phyloP scores from a whole-genome alignment of 2,329 filamentous ascomycete species.

The Reticulascus tulasneorum region DNA sequence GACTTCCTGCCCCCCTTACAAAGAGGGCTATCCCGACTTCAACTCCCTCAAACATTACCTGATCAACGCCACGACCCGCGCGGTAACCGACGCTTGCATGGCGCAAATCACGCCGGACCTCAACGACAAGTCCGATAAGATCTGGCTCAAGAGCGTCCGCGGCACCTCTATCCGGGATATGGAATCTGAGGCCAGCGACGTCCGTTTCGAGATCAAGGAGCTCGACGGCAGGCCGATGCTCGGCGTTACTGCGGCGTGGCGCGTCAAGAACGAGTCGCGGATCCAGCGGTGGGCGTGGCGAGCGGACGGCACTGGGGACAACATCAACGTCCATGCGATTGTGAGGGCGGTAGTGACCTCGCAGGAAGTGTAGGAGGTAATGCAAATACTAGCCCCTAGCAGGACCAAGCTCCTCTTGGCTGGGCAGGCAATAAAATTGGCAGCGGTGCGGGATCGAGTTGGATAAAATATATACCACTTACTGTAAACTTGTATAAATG shows the following conservation, averaged over 20 bases:
- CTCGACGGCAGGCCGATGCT: constrained; percentile 13
- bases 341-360: constrained; percentile 10
- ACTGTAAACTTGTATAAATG: too few species aligned
- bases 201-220: constrained; percentile 26
- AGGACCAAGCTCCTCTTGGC: too few species aligned
- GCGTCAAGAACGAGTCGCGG: constrained; percentile 10
- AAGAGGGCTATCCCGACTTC: constrained; percentile 40
- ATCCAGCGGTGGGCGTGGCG: constrained; percentile 27
- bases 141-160: constrained; percentile 27
- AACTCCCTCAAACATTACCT: constrained; percentile 43
- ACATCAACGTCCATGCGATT: constrained; percentile 3
- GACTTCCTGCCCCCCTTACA: constrained; percentile 36
- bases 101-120: constrained; percentile 9
- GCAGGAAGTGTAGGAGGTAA: constrained; percentile 8
- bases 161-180: constrained; percentile 27
- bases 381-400: too few species aligned
- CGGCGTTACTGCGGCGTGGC: constrained; percentile 16
- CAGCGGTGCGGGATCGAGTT: too few species aligned
- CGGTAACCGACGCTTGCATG: constrained; percentile 32
- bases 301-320: constrained; percentile 2
- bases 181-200: constrained; percentile 21
- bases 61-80: constrained; percentile 35
- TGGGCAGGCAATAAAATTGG: too few species aligned
- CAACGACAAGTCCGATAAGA: neutral
- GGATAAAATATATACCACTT: too few species aligned